These are phyloP conservation scores for Torulaspora indica DNA, from an alignment of 805 yeast genomes.

Conservation along the genomic window DNA sequence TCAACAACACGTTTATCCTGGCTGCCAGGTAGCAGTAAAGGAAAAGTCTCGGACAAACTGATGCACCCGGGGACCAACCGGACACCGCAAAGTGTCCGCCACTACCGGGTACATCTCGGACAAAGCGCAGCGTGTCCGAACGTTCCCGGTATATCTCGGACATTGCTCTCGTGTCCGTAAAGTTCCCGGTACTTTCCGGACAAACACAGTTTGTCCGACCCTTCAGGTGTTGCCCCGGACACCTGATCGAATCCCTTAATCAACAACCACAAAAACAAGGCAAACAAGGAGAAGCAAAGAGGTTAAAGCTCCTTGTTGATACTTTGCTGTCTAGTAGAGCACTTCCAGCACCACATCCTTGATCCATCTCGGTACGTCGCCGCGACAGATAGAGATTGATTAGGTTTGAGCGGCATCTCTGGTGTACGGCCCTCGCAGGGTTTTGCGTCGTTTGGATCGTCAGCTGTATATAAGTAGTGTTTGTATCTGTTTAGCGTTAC, in stretches of 20 bases:
- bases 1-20: not conserved
- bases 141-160: no score
- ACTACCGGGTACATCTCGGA: not conserved
- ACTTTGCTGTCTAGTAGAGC: not conserved
- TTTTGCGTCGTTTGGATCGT: not conserved
- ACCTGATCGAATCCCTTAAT: no score
- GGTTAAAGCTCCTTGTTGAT: not conserved
- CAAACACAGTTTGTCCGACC: slow-evolving; percentile 1
- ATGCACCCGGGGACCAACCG: not conserved
- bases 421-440: not conserved
- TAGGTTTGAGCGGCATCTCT: not conserved
- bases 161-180: not conserved
- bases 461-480: not conserved
- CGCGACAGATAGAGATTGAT: not conserved
- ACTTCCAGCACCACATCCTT: not conserved
- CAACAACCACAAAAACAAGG: no score
- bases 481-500: not conserved
- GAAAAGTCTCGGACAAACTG: slow-evolving; percentile 1
- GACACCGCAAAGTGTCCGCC: not conserved
- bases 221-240: no score
- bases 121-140: not conserved
- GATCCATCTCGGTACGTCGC: not conserved
- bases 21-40: not conserved
- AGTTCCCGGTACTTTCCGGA: not conserved
- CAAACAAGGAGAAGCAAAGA: no score